Evolutionary conservation across 805 yeast genomes (phyloP).

Genomic region (Metschnikowia proteae): DNA sequence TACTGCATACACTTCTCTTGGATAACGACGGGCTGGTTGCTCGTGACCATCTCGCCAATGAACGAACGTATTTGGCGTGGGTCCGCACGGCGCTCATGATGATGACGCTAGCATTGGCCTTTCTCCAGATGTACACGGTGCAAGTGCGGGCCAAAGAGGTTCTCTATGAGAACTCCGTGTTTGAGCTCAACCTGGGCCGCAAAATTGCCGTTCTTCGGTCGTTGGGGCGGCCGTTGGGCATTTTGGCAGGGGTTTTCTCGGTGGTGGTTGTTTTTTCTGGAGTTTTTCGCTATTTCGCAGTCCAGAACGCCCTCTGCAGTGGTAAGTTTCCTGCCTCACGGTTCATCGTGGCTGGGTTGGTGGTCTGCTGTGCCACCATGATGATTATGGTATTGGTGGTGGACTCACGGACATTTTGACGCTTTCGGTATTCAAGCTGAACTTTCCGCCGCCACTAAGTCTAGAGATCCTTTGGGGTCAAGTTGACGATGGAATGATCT

Average conservation of each 20-base stretch:
- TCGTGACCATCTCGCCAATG: slow-evolving; percentile 53
- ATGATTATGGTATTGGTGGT: slow-evolving; percentile 12
- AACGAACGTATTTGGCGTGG: slow-evolving; percentile 64
- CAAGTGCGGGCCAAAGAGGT: slow-evolving; percentile 18
- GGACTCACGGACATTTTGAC: slow-evolving; percentile 6
- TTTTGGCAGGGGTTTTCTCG: slow-evolving; percentile 10
- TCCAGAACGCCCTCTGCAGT: slow-evolving; percentile 10
- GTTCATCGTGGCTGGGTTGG: slow-evolving; percentile 7
- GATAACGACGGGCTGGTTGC: slow-evolving; percentile 35
- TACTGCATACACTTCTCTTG: slow-evolving; percentile 12
- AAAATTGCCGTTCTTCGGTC: slow-evolving; percentile 1
- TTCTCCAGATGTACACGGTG: slow-evolving; percentile 53
- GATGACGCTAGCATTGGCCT: slow-evolving; percentile 57
- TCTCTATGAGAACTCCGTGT: background rate
- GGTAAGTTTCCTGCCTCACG: slow-evolving; percentile 14
- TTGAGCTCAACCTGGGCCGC: background rate
- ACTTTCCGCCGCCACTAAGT: too few species aligned
- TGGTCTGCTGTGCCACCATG: slow-evolving; percentile 4
- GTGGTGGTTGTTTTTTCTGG: slow-evolving; percentile 7
- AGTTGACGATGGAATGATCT: background rate
- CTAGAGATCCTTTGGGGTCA: background rate
- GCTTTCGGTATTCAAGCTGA: too few species aligned
- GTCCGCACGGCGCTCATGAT: slow-evolving; percentile 55
- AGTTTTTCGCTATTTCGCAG: slow-evolving; percentile 10
- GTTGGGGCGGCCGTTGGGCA: slow-evolving; percentile 13